These are phyloP conservation scores for Rhododendron vialii DNA, from an alignment of 148 eudicot species.

Conservation along the genomic window DNA sequence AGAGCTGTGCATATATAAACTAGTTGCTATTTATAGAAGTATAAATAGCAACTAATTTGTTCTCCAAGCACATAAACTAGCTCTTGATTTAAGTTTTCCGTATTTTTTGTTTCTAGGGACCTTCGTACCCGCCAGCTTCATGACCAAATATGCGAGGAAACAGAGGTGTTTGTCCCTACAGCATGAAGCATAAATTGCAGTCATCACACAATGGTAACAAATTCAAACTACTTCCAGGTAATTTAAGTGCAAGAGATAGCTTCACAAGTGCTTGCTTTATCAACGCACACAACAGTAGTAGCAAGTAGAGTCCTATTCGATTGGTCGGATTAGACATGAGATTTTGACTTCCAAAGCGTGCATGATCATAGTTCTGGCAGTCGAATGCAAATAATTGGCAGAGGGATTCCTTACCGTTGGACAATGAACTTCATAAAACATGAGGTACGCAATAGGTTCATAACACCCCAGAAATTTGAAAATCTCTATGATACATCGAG, in stretches of 20 bases:
- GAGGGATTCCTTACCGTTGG: no score
- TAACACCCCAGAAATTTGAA: no score
- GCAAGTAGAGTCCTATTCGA: no score
- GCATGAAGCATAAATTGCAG: neutral
- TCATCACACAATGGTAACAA: neutral
- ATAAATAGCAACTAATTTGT: no score
- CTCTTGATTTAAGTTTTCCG: no score
- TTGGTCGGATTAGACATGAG: neutral
- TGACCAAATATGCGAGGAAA: slow-evolving; percentile 46
- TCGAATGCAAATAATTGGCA: neutral
- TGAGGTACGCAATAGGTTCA: no score
- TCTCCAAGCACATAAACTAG: no score
- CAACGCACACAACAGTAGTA: neutral
- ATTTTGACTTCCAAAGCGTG: neutral
- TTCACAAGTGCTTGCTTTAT: neutral
- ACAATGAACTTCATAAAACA: no score
- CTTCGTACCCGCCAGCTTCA: slow-evolving; percentile 42
- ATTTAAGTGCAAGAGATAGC: neutral
- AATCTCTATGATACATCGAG: no score
- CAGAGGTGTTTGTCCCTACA: slow-evolving; percentile 40
- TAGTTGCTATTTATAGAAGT: no score
- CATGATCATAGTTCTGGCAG: neutral
- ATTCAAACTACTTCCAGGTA: neutral
- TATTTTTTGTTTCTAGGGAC: neutral
- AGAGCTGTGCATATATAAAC: neutral